These are phyloP conservation scores for Alloteropsis angusta DNA, from an alignment of 202 grass and related monocot genomes.

Conservation along the genomic window DNA sequence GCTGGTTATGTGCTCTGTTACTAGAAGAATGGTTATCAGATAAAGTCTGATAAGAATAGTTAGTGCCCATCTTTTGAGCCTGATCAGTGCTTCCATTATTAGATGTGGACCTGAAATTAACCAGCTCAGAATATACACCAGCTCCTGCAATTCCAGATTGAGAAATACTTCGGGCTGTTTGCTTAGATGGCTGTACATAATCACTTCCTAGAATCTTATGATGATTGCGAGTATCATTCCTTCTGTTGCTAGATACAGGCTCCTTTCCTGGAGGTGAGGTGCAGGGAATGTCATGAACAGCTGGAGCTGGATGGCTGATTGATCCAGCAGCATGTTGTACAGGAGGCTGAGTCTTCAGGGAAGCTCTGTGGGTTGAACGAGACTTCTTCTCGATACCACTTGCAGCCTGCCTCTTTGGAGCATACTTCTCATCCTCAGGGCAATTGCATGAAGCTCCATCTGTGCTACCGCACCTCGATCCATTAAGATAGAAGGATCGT, in stretches of 20 bases:
- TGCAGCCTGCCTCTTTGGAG: slow-evolving; percentile 48
- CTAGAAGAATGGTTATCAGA: slow-evolving; percentile 29
- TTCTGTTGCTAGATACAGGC: slow-evolving; percentile 28
- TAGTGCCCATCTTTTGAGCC: slow-evolving; percentile 15
- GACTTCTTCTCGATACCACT: slow-evolving; percentile 26
- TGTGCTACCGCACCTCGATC: slow-evolving; percentile 57
- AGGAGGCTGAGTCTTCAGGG: slow-evolving; percentile 33
- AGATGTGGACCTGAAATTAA: slow-evolving; percentile 27
- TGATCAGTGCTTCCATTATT: slow-evolving; percentile 34
- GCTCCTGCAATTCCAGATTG: slow-evolving; percentile 43
- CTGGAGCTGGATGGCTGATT: slow-evolving; percentile 25
- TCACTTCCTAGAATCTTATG: slow-evolving; percentile 29
- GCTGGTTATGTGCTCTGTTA: slow-evolving; percentile 34
- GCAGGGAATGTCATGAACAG: slow-evolving; percentile 29
- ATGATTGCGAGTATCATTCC: slow-evolving; percentile 15
- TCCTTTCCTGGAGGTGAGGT: slow-evolving; percentile 32
- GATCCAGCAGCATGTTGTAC: slow-evolving; percentile 38
- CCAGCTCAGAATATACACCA: slow-evolving; percentile 50
- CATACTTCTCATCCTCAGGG: slow-evolving; percentile 64
- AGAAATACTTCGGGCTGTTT: slow-evolving; percentile 31
- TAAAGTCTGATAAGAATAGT: slow-evolving; percentile 45
- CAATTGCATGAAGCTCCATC: slow-evolving; percentile 76
- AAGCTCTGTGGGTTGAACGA: slow-evolving; percentile 19
- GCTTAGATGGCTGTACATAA: slow-evolving; percentile 39
- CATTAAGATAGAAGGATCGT: slow-evolving; percentile 80